Evolutionary conservation across 768 basidiomycete species (phyloP), one percentile per base, ranked within the genome.

Genomic region (Cantharellus anzutake): DNA sequence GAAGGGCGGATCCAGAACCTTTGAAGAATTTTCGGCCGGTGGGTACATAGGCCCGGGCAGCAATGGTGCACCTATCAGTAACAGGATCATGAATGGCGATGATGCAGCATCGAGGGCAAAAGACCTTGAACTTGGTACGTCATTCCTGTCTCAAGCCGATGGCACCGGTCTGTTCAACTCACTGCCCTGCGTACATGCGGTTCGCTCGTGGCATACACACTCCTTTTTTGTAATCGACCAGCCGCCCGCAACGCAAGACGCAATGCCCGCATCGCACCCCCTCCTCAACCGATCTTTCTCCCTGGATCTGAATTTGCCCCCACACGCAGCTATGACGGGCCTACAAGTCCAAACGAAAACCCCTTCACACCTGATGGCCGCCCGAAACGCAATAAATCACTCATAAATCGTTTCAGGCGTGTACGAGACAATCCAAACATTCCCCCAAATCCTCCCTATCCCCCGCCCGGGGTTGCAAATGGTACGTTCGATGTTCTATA

Each of bases 11-110:
- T 66, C 89, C 89, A 3, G 89, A 92, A 67, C 89, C 89, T 4
- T 91, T 78, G 88, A 92, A 65, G 88, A 92, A 65, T 92, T 91
- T 68, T 85, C 80, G 63, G 87, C 86, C 34, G 89, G 86, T 20
- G 52, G 52, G 7, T 55, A 11, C 52, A 84, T 62, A 60, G 57
- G 61, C 65, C 58, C 50, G 73, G 65, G 68, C 75, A 69, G 66
- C 61, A 78, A 77, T 66, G 78, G 78, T 52, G 69, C 72, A 37
- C 35, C 52, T 55, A 37, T 55, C 11, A 37, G 38, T 11, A 55
- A 37, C 35, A 29, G 11, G 52, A 55, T 11, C 14, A 55, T 7
- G 35, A 37, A 7, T 11, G 11, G 11, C 35, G 11, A 14, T 14
- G 52, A 7, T 11, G 52, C 35, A 11, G 41, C 70, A 72, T 56